Base-by-base conservation (phyloP, 331 rosid genomes). In the Malus hybrid region DNA sequence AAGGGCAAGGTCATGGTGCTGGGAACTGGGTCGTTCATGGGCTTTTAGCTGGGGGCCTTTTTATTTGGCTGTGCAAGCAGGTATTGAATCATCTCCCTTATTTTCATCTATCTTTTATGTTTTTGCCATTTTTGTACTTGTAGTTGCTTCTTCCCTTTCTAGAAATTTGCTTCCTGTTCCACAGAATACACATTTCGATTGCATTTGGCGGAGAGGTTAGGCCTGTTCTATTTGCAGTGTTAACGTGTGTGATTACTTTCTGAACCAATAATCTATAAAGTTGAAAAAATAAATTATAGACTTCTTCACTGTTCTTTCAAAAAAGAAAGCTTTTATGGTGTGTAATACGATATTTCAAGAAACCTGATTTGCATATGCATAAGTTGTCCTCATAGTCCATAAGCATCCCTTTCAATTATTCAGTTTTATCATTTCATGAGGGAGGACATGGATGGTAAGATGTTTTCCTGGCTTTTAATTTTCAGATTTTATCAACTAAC, bases 31-130 rank as follows among this genome's bases (percentile, higher is more conserved):
- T 95, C 76, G 96, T 92, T 69, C 70, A 79, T 76, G 99, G 99
- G 74, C 84, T 95, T 78, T 78, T 95, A 76, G 85, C 96, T 52
- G 99, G 97, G 44, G 99, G 97, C 29, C 44, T 95, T 77, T 95
- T 95, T 84, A 92, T 95, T 78, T 95, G 84, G 96, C 87, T 95
- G n/a, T 95, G 99, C 83, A 92, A 95, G 87, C 80, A 89, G 97
- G 99, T 91, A 66, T 80, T 68, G 63, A 57, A 77, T 62, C 72
- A 70, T 19, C 60, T 12, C 65, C 28, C 78, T 82, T 6, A 33
- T 42, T 34, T 65, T 60, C 52, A 24, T 59, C 32, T 29, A 28
- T 62, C n/a, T 6, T 71, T 14, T 80, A 28, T 56, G 33, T 59
- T 36, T 68, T 65, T 36, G 6, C 11, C 39, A 29, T 24, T 12